Conservation (phyloP, 352 stramenopile genomes). For the Phytophthora constricta region DNA sequence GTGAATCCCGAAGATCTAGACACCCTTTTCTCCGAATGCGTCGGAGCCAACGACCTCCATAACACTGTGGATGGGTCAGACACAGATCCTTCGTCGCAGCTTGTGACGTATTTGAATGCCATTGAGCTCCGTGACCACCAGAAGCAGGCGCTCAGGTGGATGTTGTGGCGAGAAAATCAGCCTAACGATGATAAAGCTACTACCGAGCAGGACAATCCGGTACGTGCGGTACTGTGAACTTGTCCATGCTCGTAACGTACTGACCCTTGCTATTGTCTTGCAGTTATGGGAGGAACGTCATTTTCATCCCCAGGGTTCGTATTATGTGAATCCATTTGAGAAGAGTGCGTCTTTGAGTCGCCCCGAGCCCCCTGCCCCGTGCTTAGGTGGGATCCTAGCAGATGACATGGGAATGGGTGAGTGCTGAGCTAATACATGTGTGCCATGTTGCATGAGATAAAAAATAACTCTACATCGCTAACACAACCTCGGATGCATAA, state of each 20-base stretch:
- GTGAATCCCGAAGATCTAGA: slow-evolving; percentile 59
- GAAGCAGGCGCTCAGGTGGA: slow-evolving; percentile 85
- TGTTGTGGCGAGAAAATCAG: slow-evolving; percentile 83
- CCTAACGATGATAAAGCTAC: slow-evolving; percentile 17
- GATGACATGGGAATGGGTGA: slow-evolving; percentile 93
- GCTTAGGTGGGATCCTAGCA: slow-evolving; percentile 85
- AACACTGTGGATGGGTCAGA: slow-evolving; percentile 12
- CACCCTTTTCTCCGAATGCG: slow-evolving; percentile 71
- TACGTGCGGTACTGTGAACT: slow-evolving; percentile 29
- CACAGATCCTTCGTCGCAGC: slow-evolving; percentile 38
- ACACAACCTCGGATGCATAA: slow-evolving; percentile 3
- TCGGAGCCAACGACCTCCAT: slow-evolving; percentile 39
- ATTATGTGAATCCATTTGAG: slow-evolving; percentile 87
- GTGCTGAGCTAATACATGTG: slow-evolving; percentile 2
- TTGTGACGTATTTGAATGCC: slow-evolving; percentile 59
- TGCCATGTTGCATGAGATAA: too few relatives aligned
- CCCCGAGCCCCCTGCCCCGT: slow-evolving; percentile 61
- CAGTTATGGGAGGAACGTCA: slow-evolving; percentile 78
- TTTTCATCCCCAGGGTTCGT: slow-evolving; percentile 55
- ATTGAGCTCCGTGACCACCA: slow-evolving; percentile 85
- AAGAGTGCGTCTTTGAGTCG: slow-evolving; percentile 71
- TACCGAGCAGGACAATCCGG: slow-evolving; percentile 47
- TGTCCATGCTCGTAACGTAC: neutral
- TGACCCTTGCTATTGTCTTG: slow-evolving; percentile 14
- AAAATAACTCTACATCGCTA: neutral